Base-by-base conservation (phyloP, 2,329 filamentous ascomycete genomes). In the Plectosphaerella sp. region DNA sequence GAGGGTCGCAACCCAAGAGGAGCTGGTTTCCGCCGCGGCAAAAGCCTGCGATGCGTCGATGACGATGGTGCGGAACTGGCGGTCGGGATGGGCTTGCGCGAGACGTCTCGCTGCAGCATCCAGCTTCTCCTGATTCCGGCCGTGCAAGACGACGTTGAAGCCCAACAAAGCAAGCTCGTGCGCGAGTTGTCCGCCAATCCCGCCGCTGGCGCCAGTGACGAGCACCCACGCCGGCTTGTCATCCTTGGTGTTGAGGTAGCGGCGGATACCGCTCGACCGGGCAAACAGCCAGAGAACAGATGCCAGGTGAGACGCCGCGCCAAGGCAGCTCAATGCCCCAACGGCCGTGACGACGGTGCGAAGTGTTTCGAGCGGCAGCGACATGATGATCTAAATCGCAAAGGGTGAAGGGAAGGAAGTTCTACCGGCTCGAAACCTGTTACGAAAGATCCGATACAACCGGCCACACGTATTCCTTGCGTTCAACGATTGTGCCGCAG, bases 101-200 rank as follows among this genome's bases (percentile, higher is more conserved):
- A 84, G 69, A 24, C 71, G 62, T 2, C 60, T 50, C n/a, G 67
- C 61, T n/a, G 78, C 65, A 1, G 51, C 51, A 2, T 69, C 59
- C 3, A 84, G 69, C 57, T 82, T 83, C 4, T 64, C 54, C 3
- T 58, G 55, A 53, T 79, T 80, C 36, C 79, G 75, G n/a, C 81
- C 80, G 55, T 84, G 80, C 9, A 84, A 60, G 15, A 83, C 67
- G 35, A 85, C 69, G 58, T 81, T 78, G 71, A 83, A 83, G 46
- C 78, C 77, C 14, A 64, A 66, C 0, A 57, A 53, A 16, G 75
- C 75, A n/a, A 85, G 74, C 58, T 80, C 75, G 51, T 74, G 63
- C 4, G 73, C 72, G 53, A 83, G 74, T 0, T 66, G 74, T 25
- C 67, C 66, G 11, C 82, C 81, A 39, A 84, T 82, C 18, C 80